Evolutionary conservation across 2,329 filamentous ascomycete species (phyloP).

Genomic region (Stagonosporopsis chrysanthemi): DNA sequence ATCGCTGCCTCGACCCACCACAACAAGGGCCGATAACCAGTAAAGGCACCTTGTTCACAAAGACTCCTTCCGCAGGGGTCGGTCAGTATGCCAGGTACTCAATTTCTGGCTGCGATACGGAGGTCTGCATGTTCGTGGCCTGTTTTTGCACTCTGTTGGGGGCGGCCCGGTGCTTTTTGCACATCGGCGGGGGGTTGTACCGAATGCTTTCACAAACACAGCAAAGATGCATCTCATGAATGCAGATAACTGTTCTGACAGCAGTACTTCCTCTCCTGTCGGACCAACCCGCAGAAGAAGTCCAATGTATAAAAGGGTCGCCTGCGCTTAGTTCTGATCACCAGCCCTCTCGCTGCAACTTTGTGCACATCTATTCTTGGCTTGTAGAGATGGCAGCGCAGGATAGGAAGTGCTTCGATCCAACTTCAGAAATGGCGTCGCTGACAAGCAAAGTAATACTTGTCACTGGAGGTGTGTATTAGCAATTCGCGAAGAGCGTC

Average conservation of each 20-base stretch:
- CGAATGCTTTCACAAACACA: neutral
- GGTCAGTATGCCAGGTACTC: no score
- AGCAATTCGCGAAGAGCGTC: neutral
- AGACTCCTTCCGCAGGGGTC: no score
- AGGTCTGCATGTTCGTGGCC: neutral
- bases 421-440: conserved; percentile 24
- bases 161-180: conserved; percentile 1
- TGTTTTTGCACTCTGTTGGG: no score
- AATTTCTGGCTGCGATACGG: neutral
- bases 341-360: neutral
- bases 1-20: conserved; percentile 50
- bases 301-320: neutral
- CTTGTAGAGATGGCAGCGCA: neutral
- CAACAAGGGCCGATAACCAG: neutral
- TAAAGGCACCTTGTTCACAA: neutral
- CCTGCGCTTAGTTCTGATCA: neutral
- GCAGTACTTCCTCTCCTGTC: neutral
- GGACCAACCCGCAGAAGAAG: neutral
- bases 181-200: neutral
- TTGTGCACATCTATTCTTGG: no score
- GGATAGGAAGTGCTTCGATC: neutral
- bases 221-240: neutral
- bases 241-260: neutral
- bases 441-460: conserved; percentile 33
- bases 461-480: conserved; percentile 31